Base-by-base conservation (phyloP, 805 yeast species). In the Kuraishia ogatae region DNA sequence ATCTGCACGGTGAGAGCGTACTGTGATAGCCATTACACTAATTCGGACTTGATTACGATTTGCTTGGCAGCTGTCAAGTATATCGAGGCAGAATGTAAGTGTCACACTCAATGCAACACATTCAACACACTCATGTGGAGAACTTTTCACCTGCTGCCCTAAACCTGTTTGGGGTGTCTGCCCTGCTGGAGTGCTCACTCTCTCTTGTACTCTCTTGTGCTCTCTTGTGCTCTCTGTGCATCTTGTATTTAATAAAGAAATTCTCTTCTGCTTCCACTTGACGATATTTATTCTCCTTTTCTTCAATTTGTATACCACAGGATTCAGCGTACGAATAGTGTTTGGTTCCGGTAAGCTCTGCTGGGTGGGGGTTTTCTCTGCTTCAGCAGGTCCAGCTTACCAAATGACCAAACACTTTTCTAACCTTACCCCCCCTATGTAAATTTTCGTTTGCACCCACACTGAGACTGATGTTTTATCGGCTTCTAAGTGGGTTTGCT, bases 11-110 rank as follows among this genome's bases (percentile, higher is more conserved):
- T 47, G 50, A 47, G 50, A 47, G 50, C 50, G 50, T 47, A 6
- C 50, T 21, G 50, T 47, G 50, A 47, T 47, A 47, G 50, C 50
- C 50, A 47, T 47, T 47, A 47, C 50, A 47, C 50, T 47, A 47
- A 21, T 47, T 47, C 50, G 50, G 50, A 47, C n/a, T 13, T 47
- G 10, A 7, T 8, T 20, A n/a, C 21, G 11, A 7, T 7, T 28
- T 28, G 7, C 11, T 28, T 11, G 35, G 7, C 35, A n/a, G n/a
- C n/a, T n/a, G n/a, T n/a, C n/a, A n/a, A n/a, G n/a, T n/a, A n/a
- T n/a, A n/a, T n/a, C n/a, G n/a, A n/a, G n/a, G n/a, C n/a, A n/a
- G n/a, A 35, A 3, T 13, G 43, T 35, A 15, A 35, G 43, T 35
- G 43, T 17, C 43, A 35, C 7, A 35, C 43, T 35, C 43, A 35